Percentiles rank a stretch among this genome's conserved stretches.
Conservation (phyloP, 1,284 basidiomycete genomes). For the Ustilago shanxiensis region DNA sequence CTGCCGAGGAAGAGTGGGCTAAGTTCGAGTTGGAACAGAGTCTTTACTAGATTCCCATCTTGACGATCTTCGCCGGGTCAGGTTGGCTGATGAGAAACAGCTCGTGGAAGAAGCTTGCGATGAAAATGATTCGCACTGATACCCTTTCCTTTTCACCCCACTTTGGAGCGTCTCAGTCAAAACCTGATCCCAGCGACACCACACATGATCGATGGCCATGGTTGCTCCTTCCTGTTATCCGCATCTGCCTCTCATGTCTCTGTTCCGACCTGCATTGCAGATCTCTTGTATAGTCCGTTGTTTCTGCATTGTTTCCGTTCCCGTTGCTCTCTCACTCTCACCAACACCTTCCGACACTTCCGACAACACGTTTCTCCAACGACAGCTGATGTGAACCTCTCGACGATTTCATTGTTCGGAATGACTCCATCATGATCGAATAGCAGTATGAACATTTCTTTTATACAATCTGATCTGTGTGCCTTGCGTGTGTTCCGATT, state of each 20-base stretch:
- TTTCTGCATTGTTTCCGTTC: conserved; percentile 1
- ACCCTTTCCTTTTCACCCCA: not conserved
- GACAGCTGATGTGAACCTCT: not conserved
- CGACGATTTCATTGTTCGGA: not conserved
- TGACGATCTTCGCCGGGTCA: not conserved
- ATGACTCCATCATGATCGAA: conserved; percentile 5
- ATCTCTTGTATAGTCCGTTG: not conserved
- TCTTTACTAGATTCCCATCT: conserved; percentile 9
- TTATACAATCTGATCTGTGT: no score
- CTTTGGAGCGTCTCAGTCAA: not conserved
- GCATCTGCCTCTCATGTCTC: conserved; percentile 36
- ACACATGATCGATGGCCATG: conserved; percentile 39
- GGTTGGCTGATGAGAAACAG: not conserved
- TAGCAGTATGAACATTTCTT: conserved; percentile 8
- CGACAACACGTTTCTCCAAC: not conserved
- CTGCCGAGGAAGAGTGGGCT: conserved; percentile 5
- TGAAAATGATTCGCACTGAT: not conserved
- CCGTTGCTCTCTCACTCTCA: not conserved
- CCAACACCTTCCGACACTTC: conserved; percentile 7
- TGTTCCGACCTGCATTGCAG: conserved; percentile 6
- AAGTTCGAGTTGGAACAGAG: conserved; percentile 12
- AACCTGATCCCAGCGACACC: not conserved
- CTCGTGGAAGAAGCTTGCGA: conserved; percentile 8
- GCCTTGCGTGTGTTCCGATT: not conserved
- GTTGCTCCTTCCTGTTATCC: not conserved